These are phyloP conservation scores for Psilocybe mexicana DNA, from an alignment of 1,284 basidiomycete species.

Conservation along the genomic window DNA sequence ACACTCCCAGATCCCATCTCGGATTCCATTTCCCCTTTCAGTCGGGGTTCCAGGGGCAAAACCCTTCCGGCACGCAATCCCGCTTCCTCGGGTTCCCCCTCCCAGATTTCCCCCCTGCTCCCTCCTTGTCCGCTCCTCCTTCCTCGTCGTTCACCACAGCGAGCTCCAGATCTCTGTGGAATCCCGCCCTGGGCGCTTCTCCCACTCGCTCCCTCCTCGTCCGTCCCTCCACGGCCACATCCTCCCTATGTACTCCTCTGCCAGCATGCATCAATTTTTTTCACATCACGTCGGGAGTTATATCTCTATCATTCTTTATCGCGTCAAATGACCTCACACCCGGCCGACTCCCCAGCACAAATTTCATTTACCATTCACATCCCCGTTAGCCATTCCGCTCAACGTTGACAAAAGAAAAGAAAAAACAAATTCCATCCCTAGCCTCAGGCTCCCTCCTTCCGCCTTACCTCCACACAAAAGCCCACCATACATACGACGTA, in stretches of 20 bases:
- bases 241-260: neutral
- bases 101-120: neutral
- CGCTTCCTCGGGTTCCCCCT: slow-evolving; percentile 1
- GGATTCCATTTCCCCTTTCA: slow-evolving; percentile 7
- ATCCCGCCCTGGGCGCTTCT: neutral
- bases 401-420: neutral
- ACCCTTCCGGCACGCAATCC: neutral
- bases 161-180: neutral
- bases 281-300: neutral
- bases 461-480: neutral
- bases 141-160: neutral
- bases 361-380: slow-evolving; percentile 6
- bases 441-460: neutral
- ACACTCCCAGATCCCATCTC: slow-evolving; percentile 8
- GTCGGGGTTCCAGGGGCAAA: neutral
- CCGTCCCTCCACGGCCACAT: neutral
- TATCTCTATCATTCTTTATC: neutral
- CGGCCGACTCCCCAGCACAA: neutral
- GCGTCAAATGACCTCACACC: slow-evolving; percentile 7
- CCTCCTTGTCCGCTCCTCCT: neutral
- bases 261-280: neutral
- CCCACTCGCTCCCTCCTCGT: neutral
- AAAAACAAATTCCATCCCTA: no score
- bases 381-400: neutral
- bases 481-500: neutral